These are phyloP conservation scores for Phytophthora constricta DNA, from an alignment of 352 stramenopile species.

Conservation along the genomic window DNA sequence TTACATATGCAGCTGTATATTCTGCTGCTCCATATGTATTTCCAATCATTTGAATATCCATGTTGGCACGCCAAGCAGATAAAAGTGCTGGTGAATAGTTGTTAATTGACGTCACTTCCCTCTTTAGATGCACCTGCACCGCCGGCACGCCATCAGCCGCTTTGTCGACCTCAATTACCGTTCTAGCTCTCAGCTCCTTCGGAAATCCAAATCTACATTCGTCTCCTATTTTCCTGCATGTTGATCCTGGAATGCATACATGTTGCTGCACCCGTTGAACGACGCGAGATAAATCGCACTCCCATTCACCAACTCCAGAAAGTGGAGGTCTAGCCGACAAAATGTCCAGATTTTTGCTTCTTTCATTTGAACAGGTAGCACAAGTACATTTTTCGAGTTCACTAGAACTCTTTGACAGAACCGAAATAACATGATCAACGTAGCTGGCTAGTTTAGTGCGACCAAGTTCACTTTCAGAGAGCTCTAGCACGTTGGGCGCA, in stretches of 20 bases:
- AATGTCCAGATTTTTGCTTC: neutral
- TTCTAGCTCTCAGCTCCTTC: neutral
- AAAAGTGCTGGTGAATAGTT: conserved; percentile 3
- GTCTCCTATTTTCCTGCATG: conserved; percentile 1
- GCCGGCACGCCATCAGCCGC: neutral
- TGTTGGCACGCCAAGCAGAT: conserved; percentile 25
- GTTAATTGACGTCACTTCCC: conserved; percentile 6
- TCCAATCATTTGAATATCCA: conserved; percentile 31
- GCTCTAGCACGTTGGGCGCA: conserved; percentile 12
- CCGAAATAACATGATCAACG: conserved; percentile 3
- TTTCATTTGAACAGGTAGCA: neutral
- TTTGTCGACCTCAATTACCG: neutral
- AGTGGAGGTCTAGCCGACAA: neutral
- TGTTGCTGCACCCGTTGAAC: conserved; percentile 16
- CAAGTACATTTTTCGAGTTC: neutral
- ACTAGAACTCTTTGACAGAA: neutral
- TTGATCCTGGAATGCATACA: neutral
- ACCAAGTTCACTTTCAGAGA: conserved; percentile 2
- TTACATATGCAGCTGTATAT: conserved; percentile 34
- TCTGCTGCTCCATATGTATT: conserved; percentile 34
- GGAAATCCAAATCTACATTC: conserved; percentile 6
- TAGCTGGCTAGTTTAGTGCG: neutral
- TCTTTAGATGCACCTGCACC: neutral
- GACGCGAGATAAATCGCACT: conserved; percentile 6
- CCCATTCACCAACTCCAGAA: neutral